These are phyloP conservation scores for Linum trigynum DNA, from an alignment of 345 rosid species.

Conservation along the genomic window DNA sequence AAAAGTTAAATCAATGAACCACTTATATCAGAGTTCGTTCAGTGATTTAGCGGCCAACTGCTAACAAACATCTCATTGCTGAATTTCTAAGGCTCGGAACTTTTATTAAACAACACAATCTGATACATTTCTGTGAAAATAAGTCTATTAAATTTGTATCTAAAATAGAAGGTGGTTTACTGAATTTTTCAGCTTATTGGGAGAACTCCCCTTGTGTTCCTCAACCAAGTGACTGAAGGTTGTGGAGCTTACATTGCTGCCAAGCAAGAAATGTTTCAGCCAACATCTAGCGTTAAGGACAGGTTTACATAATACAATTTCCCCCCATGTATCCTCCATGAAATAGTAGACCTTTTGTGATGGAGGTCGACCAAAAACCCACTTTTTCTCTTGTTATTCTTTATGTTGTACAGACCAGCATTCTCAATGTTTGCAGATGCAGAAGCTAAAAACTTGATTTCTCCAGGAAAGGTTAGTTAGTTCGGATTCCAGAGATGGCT, in stretches of 20 bases:
- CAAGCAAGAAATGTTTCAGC: constrained; percentile 93
- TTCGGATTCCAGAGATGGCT: neutral
- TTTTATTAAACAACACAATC: no score
- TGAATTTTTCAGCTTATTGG: constrained; percentile 54
- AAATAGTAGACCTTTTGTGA: neutral
- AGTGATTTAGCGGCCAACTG: no score
- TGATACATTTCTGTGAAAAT: no score
- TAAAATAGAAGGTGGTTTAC: neutral
- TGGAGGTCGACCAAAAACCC: no score
- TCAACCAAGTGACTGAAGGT: constrained; percentile 79
- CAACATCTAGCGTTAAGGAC: constrained; percentile 92
- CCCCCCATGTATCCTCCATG: neutral
- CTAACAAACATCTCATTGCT: no score
- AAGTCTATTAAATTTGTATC: neutral
- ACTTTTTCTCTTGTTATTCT: no score
- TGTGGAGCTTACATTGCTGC: constrained; percentile 83
- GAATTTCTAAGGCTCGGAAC: no score
- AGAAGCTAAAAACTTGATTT: constrained; percentile 60
- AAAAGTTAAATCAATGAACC: no score
- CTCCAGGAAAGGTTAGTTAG: constrained; percentile 60
- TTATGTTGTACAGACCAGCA: constrained; percentile 51
- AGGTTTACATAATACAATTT: constrained; percentile 28
- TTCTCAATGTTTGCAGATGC: constrained; percentile 77
- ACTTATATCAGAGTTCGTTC: no score
- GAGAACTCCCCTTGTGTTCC: constrained; percentile 69